Percentiles rank a stretch among this genome's conserved stretches.
phyloP scores from a whole-genome alignment of 2,329 filamentous ascomycete species.

The Clarireedia hainanense region DNA sequence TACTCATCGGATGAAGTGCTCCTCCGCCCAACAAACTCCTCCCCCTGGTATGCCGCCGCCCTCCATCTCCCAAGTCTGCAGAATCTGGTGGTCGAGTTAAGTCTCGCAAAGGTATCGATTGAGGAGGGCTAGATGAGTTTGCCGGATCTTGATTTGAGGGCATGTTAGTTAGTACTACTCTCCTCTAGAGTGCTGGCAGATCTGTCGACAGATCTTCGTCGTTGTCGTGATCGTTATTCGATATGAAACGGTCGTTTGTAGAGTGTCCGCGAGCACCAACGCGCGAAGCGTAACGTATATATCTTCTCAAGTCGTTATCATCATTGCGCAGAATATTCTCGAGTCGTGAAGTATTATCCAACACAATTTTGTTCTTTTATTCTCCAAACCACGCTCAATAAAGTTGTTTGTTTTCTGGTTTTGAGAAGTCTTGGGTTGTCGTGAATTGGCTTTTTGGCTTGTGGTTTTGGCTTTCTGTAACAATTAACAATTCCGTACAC shows the following conservation, averaged over 20 bases:
- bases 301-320: conserved; percentile 16
- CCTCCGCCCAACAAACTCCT: conserved; percentile 26
- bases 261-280: conserved; percentile 5
- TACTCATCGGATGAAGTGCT: conserved; percentile 20
- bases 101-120: conserved; percentile 67
- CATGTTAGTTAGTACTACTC: conserved; percentile 31
- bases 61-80: conserved; percentile 21
- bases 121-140: conserved; percentile 39
- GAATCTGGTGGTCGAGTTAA: conserved; percentile 35
- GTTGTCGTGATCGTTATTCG: conserved; percentile 5
- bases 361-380: background rate
- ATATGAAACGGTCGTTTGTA: conserved; percentile 2
- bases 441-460: background rate
- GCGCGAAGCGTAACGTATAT: conserved; percentile 5
- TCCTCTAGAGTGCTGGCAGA: background rate
- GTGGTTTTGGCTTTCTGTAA: conserved; percentile 3
- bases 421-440: background rate
- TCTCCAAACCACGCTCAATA: background rate
- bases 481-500: conserved; percentile 9
- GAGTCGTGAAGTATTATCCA: background rate
- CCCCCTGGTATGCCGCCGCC: conserved; percentile 23
- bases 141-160: conserved; percentile 37
- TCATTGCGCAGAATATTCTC: conserved; percentile 4
- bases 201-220: background rate
- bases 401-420: background rate